Evolutionary conservation across 805 yeast species (phyloP).

Genomic region (Myxozyma neglecta): DNA sequence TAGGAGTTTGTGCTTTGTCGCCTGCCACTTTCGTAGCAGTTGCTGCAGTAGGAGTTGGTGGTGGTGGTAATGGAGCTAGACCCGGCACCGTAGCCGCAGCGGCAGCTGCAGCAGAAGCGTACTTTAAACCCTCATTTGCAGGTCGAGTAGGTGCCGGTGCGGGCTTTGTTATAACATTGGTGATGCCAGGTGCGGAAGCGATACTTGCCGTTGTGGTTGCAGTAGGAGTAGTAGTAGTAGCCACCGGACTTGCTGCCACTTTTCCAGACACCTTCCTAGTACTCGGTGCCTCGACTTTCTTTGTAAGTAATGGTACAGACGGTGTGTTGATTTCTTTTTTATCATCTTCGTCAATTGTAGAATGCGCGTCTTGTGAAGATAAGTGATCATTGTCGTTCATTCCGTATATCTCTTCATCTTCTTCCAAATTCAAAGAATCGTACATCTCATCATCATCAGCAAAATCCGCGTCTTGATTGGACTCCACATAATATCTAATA

Average conservation of each 20-base stretch:
- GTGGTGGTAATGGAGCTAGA: constrained; percentile 33
- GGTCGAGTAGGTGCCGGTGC: constrained; percentile 57
- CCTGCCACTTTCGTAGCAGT: constrained; percentile 25
- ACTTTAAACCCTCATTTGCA: constrained; percentile 52
- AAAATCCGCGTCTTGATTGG: constrained; percentile 88
- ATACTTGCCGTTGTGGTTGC: constrained; percentile 19
- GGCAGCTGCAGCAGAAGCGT: constrained; percentile 42
- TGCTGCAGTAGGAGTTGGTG: constrained; percentile 22
- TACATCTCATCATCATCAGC: constrained; percentile 91
- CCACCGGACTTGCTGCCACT: constrained; percentile 31
- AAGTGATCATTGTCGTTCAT: constrained; percentile 34
- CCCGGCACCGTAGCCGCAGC: constrained; percentile 36
- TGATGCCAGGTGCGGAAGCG: not conserved
- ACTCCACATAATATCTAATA: constrained; percentile 88
- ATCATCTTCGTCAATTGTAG: constrained; percentile 29
- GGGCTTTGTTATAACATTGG: constrained; percentile 44
- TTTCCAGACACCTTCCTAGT: constrained; percentile 20
- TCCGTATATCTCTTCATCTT: constrained; percentile 50
- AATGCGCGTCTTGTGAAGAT: constrained; percentile 24
- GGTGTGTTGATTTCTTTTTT: constrained; percentile 16
- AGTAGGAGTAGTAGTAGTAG: constrained; percentile 30
- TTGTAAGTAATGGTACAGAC: constrained; percentile 7
- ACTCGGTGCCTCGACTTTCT: constrained; percentile 25
- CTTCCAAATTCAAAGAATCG: constrained; percentile 75
- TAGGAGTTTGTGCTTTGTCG: constrained; percentile 22